These are phyloP conservation scores for Daldinia grandis DNA, from an alignment of 495 filamentous ascomycete genomes.

Conservation along the genomic window DNA sequence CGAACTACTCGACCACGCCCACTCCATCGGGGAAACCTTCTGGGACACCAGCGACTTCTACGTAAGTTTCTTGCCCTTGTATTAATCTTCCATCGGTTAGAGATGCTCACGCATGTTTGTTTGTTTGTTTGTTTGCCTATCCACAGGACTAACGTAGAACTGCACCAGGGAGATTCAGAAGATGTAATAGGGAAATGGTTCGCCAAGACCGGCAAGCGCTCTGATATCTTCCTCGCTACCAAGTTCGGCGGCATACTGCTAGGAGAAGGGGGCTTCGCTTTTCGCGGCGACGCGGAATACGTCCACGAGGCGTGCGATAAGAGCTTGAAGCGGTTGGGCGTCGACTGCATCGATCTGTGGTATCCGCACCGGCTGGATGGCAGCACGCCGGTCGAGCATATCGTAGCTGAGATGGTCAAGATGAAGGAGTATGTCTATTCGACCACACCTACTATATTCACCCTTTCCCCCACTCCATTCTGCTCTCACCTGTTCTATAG, in stretches of 20 bases:
- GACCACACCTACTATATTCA: not conserved
- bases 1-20: constrained; percentile 58
- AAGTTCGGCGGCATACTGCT: constrained; percentile 59
- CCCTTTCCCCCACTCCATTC: not conserved
- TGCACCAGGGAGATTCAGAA: constrained; percentile 56
- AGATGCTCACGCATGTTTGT: too few species aligned
- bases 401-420: constrained; percentile 56
- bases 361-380: constrained; percentile 43
- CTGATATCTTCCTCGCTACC: constrained; percentile 65
- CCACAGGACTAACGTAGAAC: constrained; percentile 2
- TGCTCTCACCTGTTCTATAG: not conserved
- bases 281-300: constrained; percentile 60
- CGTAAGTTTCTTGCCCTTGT: not conserved
- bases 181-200: constrained; percentile 68
- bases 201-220: constrained; percentile 57
- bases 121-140: too few species aligned
- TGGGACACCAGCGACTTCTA: constrained; percentile 69
- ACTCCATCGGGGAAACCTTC: constrained; percentile 61
- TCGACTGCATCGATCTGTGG: constrained; percentile 61
- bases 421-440: constrained; percentile 55
- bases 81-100: not conserved
- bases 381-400: constrained; percentile 58
- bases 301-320: constrained; percentile 56
- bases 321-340: constrained; percentile 56
- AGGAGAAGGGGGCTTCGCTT: constrained; percentile 13